These are phyloP conservation scores for Fusarium lyarnte DNA, from an alignment of 2,329 filamentous ascomycete species.

Conservation along the genomic window DNA sequence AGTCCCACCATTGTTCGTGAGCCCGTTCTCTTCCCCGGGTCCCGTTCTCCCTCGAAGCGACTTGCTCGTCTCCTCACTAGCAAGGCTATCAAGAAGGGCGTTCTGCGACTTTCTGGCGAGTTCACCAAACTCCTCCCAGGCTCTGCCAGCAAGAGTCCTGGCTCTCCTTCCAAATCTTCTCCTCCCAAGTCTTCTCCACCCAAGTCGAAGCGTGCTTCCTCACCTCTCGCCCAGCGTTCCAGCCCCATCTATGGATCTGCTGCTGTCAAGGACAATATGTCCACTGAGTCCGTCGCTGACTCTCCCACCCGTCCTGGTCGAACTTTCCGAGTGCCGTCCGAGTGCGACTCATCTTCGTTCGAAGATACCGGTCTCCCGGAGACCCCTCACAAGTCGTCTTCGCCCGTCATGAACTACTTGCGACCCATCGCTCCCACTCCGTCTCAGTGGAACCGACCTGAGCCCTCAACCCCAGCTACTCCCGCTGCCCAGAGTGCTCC, in stretches of 20 bases:
- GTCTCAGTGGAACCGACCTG: conserved; percentile 38
- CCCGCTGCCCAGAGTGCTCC: conserved; percentile 10
- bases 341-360: conserved; percentile 30
- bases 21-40: conserved; percentile 35
- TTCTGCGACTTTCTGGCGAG: conserved; percentile 43
- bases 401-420: conserved; percentile 29
- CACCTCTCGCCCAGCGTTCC: conserved; percentile 37
- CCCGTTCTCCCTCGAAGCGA: conserved; percentile 47
- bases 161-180: conserved; percentile 42
- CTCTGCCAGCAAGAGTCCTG: conserved; percentile 33
- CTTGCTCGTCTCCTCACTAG: conserved; percentile 40
- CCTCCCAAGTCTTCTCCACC: conserved; percentile 10
- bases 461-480: conserved; percentile 39
- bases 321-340: conserved; percentile 31
- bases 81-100: conserved; percentile 38
- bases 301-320: conserved; percentile 30
- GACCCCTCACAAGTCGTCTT: conserved; percentile 19
- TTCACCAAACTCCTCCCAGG: conserved; percentile 46
- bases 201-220: conserved; percentile 43
- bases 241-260: conserved; percentile 13
- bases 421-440: conserved; percentile 46
- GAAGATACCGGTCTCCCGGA: conserved; percentile 4
- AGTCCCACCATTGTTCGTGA: conserved; percentile 39
- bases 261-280: conserved; percentile 1
- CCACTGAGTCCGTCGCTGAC: not conserved